Conservation (phyloP, 2,329 filamentous ascomycete genomes). For the Aspergillus arachidicola region DNA sequence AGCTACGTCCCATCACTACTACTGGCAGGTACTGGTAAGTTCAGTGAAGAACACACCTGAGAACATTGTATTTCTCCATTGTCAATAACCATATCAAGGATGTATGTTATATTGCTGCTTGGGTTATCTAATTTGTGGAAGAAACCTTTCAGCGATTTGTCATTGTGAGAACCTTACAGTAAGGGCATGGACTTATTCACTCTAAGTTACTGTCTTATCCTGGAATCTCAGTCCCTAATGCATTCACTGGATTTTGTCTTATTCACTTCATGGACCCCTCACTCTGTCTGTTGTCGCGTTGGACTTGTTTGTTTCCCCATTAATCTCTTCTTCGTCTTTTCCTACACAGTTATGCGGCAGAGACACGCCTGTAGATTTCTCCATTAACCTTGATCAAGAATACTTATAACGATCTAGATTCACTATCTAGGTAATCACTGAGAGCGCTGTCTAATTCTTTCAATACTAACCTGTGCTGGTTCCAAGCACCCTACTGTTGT, state of each 20-base stretch:
- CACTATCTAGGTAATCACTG: neutral
- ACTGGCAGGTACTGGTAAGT: neutral
- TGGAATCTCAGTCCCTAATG: neutral
- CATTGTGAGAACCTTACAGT: neutral
- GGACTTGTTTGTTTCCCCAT: neutral
- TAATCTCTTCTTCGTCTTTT: neutral
- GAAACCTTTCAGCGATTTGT: neutral
- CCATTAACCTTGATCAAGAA: neutral
- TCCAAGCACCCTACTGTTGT: neutral
- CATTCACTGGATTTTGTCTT: neutral
- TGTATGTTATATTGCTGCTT: neutral
- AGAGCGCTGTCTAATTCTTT: neutral
- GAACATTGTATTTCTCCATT: neutral
- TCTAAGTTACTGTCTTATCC: neutral
- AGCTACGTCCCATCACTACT: neutral
- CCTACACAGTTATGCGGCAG: neutral
- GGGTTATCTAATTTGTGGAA: neutral
- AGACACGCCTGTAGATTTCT: neutral
- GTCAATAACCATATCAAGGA: neutral
- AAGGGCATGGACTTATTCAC: neutral
- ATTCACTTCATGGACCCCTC: neutral
- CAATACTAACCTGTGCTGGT: neutral
- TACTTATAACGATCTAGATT: neutral
- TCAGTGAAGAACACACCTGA: neutral
- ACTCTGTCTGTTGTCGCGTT: neutral